Evolutionary conservation across 495 filamentous ascomycete genomes (phyloP), one percentile per base, ranked within the genome.

Genomic region (Aspergillus ellipticus): DNA sequence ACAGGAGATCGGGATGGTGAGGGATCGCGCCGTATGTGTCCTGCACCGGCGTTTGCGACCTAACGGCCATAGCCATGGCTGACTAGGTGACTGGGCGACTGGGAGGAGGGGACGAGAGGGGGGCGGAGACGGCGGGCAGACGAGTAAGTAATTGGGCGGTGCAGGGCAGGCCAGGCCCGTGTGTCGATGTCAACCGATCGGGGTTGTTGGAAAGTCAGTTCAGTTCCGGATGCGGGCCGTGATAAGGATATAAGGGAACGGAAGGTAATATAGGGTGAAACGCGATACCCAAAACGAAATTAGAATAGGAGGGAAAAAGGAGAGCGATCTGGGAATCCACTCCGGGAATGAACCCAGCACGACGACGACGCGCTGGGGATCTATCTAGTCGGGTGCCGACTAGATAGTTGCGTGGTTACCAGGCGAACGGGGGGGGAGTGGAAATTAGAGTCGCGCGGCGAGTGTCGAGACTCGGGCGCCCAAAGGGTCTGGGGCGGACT

Each of bases 11-110:
- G 31, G 54, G 66, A 35, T 64, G 59, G 11, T 67, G 61, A 52
- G 73, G 62, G 39, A 69, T 55, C 42, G 65, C 52, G 59, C 53
- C 57, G 37, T 77, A 74, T 53, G 64, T 59, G 54, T 77, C 76
- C 59, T 77, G 74, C 57, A 70, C 60, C 49, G 70, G 74, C 48
- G 74, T 76, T 62, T 73, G 74, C 53, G 74, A 74, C 63, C 71
- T 71, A 49, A 67, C 63, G 62, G 71, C 66, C 67, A 65, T 76
- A 26, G 74, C 72, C 74, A 77, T 76, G 56, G 51, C 61, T 57
- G 53, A 41, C 58, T 53, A 61, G 63, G 58, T 63, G 53, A 59
- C 51, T 53, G 29, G 56, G 46, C 42, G 49, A 42, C 61, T 59
- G 28, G 48, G 42, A 15, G 56, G 49, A 46, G 54, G 42, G 37